These are phyloP conservation scores for Podospora fimiseda DNA, from an alignment of 495 filamentous ascomycete species.

Conservation along the genomic window DNA sequence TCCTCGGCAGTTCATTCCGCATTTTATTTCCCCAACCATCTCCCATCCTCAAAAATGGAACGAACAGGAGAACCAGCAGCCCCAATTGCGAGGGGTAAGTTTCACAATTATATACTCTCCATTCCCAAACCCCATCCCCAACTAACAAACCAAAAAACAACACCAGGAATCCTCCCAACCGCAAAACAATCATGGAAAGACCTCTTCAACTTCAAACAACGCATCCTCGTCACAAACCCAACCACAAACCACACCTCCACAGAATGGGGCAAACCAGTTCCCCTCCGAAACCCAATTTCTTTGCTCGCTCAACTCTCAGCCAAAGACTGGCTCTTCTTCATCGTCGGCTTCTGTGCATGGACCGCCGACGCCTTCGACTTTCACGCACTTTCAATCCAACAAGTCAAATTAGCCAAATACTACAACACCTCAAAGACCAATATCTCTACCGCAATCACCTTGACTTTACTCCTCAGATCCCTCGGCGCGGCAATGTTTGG, in stretches of 20 bases:
- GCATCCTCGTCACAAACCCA: conserved; percentile 56
- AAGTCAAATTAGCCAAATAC: conserved; percentile 60
- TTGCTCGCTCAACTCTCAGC: conserved; percentile 50
- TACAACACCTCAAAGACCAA: conserved; percentile 59
- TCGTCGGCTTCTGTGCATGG: conserved; percentile 59
- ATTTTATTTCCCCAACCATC: background rate
- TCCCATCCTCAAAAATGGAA: conserved; percentile 14
- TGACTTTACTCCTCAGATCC: conserved; percentile 64
- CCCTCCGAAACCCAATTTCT: conserved; percentile 55
- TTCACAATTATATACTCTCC: too few relatives aligned
- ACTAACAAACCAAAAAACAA: too few relatives aligned
- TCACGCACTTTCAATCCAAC: conserved; percentile 67
- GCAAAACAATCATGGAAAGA: conserved; percentile 55
- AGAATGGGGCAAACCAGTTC: conserved; percentile 57
- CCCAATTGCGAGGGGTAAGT: conserved; percentile 53
- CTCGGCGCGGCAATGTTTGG: conserved; percentile 67
- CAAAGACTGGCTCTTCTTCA: conserved; percentile 57
- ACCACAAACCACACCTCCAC: conserved; percentile 45
- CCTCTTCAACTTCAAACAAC: conserved; percentile 62
- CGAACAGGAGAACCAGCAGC: conserved; percentile 46
- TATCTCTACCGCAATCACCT: conserved; percentile 65
- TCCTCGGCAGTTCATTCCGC: background rate
- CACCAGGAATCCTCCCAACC: conserved; percentile 49
- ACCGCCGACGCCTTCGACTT: conserved; percentile 72
- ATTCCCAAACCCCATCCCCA: too few relatives aligned